phyloP scores from a whole-genome alignment of 805 yeast genomes.

The Yamadazyma phyllophila region DNA sequence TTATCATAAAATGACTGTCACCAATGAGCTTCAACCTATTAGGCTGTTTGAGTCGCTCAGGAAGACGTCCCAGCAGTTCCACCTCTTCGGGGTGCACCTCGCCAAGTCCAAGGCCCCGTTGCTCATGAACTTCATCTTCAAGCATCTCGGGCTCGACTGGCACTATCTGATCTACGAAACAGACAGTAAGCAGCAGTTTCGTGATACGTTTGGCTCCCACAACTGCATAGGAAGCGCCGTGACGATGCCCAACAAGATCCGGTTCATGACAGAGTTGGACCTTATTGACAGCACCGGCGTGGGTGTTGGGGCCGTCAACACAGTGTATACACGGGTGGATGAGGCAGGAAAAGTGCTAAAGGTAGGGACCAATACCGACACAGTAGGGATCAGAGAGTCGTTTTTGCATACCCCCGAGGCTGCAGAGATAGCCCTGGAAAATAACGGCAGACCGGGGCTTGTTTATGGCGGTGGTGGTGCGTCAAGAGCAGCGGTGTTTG shows the following conservation, averaged over 20 bases:
- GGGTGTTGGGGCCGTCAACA: conserved; percentile 33
- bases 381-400: conserved; percentile 30
- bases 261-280: conserved; percentile 26
- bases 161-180: conserved; percentile 24
- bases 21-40: background rate
- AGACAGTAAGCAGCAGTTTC: conserved; percentile 19
- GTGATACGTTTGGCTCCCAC: conserved; percentile 10
- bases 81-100: conserved; percentile 23
- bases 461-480: conserved; percentile 39
- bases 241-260: conserved; percentile 32
- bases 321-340: conserved; percentile 24
- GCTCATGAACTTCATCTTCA: conserved; percentile 24
- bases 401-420: conserved; percentile 15
- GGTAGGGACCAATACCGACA: conserved; percentile 34
- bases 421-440: conserved; percentile 1
- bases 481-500: conserved; percentile 31
- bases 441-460: conserved; percentile 22
- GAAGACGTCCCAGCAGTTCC: conserved; percentile 3
- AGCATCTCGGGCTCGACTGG: conserved; percentile 22
- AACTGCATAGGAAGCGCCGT: conserved; percentile 27
- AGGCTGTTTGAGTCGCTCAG: conserved; percentile 9
- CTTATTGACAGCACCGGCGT: conserved; percentile 25
- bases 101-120: conserved; percentile 27
- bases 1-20: background rate
- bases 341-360: conserved; percentile 11